These are phyloP conservation scores for Colletotrichum horii DNA, from an alignment of 2,329 filamentous ascomycete genomes.

Conservation along the genomic window DNA sequence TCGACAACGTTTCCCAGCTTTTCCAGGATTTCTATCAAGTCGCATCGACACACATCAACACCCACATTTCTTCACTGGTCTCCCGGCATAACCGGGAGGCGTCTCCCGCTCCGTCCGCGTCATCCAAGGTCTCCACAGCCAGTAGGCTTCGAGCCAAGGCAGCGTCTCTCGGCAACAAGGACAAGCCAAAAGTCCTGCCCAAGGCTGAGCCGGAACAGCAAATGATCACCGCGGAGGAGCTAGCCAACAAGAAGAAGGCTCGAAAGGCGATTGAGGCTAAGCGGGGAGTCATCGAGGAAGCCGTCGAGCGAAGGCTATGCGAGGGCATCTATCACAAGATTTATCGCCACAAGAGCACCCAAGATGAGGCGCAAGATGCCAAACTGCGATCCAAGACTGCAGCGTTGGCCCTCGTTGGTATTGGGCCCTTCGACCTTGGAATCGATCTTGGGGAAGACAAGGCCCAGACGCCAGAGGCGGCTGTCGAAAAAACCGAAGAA, in stretches of 20 bases:
- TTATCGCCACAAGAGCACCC: slow-evolving; percentile 88
- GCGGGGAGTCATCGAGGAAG: slow-evolving; percentile 80
- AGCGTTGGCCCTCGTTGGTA: slow-evolving; percentile 87
- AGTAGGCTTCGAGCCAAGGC: slow-evolving; percentile 63
- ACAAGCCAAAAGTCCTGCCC: slow-evolving; percentile 48
- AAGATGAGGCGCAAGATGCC: slow-evolving; percentile 94
- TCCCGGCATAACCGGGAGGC: slow-evolving; percentile 74
- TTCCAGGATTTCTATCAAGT: slow-evolving; percentile 94
- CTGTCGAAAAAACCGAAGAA: slow-evolving; percentile 66
- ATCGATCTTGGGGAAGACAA: slow-evolving; percentile 70
- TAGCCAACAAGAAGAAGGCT: slow-evolving; percentile 79
- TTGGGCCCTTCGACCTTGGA: slow-evolving; percentile 84
- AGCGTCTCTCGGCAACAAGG: slow-evolving; percentile 57
- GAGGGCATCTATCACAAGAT: slow-evolving; percentile 87
- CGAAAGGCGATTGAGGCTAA: slow-evolving; percentile 81
- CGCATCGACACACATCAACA: slow-evolving; percentile 82
- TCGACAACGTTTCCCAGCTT: slow-evolving; percentile 81
- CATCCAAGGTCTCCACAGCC: slow-evolving; percentile 61
- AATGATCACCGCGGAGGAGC: slow-evolving; percentile 89
- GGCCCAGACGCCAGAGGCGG: slow-evolving; percentile 59
- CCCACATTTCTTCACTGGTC: slow-evolving; percentile 82
- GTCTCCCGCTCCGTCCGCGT: slow-evolving; percentile 58
- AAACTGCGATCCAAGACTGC: slow-evolving; percentile 94
- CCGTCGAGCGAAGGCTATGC: slow-evolving; percentile 84
- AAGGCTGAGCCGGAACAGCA: slow-evolving; percentile 67